Percentiles rank a stretch among this genome's conserved stretches.
Conservation (phyloP, 2,329 filamentous ascomycete species). For the Fusarium paranaense region DNA sequence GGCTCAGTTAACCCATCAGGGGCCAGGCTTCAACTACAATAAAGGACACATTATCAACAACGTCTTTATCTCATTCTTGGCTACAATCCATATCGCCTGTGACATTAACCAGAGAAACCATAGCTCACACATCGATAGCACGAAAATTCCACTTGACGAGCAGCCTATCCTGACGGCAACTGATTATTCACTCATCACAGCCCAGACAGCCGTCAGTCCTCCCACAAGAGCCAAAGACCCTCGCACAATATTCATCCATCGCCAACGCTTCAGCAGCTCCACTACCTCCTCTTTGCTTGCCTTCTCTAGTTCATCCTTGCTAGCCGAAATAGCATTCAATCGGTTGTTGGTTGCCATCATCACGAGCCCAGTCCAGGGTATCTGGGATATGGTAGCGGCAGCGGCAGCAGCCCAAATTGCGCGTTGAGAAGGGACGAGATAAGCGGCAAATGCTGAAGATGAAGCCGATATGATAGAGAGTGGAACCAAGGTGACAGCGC, state of each 20-base stretch:
- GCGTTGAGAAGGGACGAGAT: slow-evolving; percentile 28
- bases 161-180: background rate
- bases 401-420: slow-evolving; percentile 22
- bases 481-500: slow-evolving; percentile 21
- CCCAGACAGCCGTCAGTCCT: slow-evolving; percentile 26
- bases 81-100: no score
- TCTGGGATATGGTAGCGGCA: slow-evolving; percentile 20
- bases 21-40: no score
- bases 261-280: slow-evolving; percentile 26
- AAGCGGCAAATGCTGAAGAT: slow-evolving; percentile 27
- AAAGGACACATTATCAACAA: no score
- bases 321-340: slow-evolving; percentile 23
- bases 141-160: background rate
- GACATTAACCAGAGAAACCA: no score
- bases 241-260: slow-evolving; percentile 36
- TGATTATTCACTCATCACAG: slow-evolving; percentile 12
- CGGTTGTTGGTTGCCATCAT: slow-evolving; percentile 35
- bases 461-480: slow-evolving; percentile 22
- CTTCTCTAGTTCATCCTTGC: slow-evolving; percentile 22
- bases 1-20: no score
- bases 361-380: slow-evolving; percentile 28
- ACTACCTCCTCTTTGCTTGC: slow-evolving; percentile 20
- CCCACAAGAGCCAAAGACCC: slow-evolving; percentile 28
- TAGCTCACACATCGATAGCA: no score
- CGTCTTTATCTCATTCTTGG: no score